Base-by-base conservation (phyloP, 2,329 filamentous ascomycete genomes). In the Biscogniauxia marginata region DNA sequence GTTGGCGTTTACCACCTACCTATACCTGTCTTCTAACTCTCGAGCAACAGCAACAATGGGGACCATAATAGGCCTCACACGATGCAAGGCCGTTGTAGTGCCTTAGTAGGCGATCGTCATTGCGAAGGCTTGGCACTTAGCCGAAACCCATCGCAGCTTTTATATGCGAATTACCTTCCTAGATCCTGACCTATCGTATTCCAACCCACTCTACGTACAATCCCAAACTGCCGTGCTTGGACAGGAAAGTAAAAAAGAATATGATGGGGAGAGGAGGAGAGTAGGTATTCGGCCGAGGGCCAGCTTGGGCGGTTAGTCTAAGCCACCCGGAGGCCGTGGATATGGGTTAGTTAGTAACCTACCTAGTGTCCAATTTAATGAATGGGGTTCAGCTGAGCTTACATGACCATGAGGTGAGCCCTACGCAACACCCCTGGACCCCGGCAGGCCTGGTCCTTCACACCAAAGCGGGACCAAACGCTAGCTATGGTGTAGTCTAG, bases 381-480 rank as follows among this genome's bases (percentile, higher is more conserved):
- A 58, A 59, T 53, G 52, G 52, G 55, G 54, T 63, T 63, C 61
- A 63, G 61, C 61, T 53, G 51, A 49, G 51, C 51, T 63, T 59
- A 63, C 57, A 58, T 63, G 61, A 63, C 59, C 30, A 44, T 51
- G 49, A 51, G 30, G 22, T 48, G 18, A 21, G 30, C 61, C 61
- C 57, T 63, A 62, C 44, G 59, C 55, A 49, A 48, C 57, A 22
- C 46, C 46, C 46, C 24, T 24, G 46, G 21, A 20, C 7, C 19
- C 18, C 19, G 11, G 21, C 44, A 20, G 44, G 18, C 4, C 43
- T 18, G n/a, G 20, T 18, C 18, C 11, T n/a, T n/a, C n/a, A n/a
- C n/a, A n/a, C 11, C 44, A 3, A 46, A 46, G 44, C 21, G 24
- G 19, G 7, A 22, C 22, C 7, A 8, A 24, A 39, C 30, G 30